Conservation (phyloP, 78 protist genomes). For the Cyanophora paradoxa region DNA sequence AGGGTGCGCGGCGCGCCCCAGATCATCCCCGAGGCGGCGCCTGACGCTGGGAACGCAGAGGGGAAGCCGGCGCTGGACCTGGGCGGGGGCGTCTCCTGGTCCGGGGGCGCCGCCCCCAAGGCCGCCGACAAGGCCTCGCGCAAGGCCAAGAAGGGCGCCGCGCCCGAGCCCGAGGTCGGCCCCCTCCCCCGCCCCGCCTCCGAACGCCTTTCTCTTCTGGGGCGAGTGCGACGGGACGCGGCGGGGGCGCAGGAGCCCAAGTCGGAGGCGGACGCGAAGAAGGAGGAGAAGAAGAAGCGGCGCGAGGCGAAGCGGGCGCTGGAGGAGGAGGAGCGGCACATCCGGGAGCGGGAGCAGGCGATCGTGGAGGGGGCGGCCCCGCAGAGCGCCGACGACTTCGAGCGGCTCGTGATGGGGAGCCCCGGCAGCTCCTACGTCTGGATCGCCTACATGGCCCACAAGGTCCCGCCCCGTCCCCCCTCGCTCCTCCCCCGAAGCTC, state of each 20-base stretch:
- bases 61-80: not conserved
- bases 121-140: not conserved
- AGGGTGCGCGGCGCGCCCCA: constrained; percentile 1
- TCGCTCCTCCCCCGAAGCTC: not conserved
- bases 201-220: too few relatives aligned
- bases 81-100: too few relatives aligned
- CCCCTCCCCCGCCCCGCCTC: too few relatives aligned
- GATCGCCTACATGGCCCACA: constrained; percentile 86
- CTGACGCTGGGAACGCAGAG: not conserved
- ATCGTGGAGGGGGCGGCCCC: not conserved
- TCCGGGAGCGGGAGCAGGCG: not conserved
- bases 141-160: not conserved
- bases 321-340: constrained; percentile 5
- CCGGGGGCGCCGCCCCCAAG: not conserved
- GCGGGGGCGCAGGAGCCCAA: not conserved
- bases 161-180: too few relatives aligned
- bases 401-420: constrained; percentile 70
- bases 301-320: not conserved
- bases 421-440: constrained; percentile 81
- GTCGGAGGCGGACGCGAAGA: too few relatives aligned
- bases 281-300: constrained; percentile 9
- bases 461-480: constrained; percentile 15
- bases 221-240: not conserved
- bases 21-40: not conserved
- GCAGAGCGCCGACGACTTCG: constrained; percentile 77